Percentiles rank a stretch among this genome's conserved stretches.
phyloP scores from a whole-genome alignment of 2,329 filamentous ascomycete species.

The Aureobasidium sp. region DNA sequence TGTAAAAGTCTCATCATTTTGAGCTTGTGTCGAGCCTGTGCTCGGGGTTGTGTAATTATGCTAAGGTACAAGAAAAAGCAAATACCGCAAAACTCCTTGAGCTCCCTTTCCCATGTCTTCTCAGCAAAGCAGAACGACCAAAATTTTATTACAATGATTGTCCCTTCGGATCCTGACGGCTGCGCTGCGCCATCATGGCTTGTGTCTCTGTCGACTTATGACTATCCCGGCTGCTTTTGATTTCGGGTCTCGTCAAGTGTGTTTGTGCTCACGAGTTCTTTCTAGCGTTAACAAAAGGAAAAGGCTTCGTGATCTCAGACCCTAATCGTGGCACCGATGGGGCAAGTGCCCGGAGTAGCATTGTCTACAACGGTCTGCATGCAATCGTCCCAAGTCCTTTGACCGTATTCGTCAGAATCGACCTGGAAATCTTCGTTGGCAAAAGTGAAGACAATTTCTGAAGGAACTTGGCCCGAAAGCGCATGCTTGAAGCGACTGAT shows the following conservation, averaged over 20 bases:
- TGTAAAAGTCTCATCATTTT: not conserved
- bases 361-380: not conserved
- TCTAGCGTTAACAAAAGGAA: no score
- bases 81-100: not conserved
- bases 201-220: not conserved
- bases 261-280: no score
- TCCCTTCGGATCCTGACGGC: not conserved
- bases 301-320: no score
- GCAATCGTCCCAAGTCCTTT: not conserved
- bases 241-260: not conserved
- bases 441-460: not conserved
- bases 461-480: not conserved
- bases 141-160: not conserved
- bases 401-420: not conserved
- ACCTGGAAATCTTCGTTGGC: not conserved
- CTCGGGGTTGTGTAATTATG: not conserved
- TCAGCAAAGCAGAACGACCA: not conserved
- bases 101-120: not conserved
- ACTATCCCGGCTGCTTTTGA: no score
- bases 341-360: not conserved
- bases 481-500: not conserved
- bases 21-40: not conserved
- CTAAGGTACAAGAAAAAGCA: not conserved
- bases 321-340: not conserved
- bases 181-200: not conserved